Evolutionary conservation across 768 basidiomycete species (phyloP), one percentile per base, ranked within the genome.

Genomic region (Daedalea quercina): DNA sequence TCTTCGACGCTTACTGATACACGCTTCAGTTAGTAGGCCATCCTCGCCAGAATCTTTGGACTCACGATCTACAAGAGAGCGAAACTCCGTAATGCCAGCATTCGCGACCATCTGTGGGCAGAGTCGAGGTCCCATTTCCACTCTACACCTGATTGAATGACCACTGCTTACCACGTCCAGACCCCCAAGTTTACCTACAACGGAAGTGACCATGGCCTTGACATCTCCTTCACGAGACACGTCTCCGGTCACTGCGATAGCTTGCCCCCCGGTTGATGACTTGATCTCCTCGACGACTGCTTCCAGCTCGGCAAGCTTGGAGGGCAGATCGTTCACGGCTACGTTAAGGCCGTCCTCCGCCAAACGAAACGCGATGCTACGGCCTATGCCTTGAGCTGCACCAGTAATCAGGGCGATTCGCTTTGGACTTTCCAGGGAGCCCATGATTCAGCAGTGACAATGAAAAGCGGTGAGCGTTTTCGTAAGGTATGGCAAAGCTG

Each of bases 111-210:
- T 65, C 65, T 66, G 31, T 12, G 20, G 13, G 24, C 15, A 2
- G 22, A 17, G 44, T 77, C 79, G 13, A 76, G 3, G 4, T 37
- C 57, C 52, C 76, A 61, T 13, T 1, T 61, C 61, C 15, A 20
- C n/a, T 25, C 12, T 23, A 46, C 8, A 13, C 17, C 11, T 9
- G 25, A 31, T 17, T 2, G 13, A 3, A 37, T 4, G 19, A 34
- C 11, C 12, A 15, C 3, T 13, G 60, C 76, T 53, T 48, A 78
- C 79, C 17, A 78, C 74, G 56, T 80, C 74, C 17, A 81, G 54
- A 1, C 72, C 58, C 1, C 77, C 79, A 6, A 79, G 64, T 3
- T 54, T 54, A 6, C 65, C 46, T 0, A 63, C 59, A 2, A 59
- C 57, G 0, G 47, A 44, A 1, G 61, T 62, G 2, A 81, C 62